These are phyloP conservation scores for Dactylis glomerata DNA, from an alignment of 176 grass and related monocot genomes.

Conservation along the genomic window DNA sequence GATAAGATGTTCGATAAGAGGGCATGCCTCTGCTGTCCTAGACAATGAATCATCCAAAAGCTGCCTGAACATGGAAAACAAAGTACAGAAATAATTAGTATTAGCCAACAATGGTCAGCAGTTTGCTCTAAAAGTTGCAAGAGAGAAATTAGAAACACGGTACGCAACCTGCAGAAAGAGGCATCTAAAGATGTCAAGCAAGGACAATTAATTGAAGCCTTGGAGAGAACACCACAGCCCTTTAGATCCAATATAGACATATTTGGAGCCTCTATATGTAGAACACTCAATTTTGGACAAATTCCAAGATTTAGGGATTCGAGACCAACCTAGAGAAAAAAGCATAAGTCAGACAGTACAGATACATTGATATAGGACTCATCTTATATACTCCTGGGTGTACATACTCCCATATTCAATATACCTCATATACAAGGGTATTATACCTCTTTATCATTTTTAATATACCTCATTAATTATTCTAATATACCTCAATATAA, in stretches of 20 bases:
- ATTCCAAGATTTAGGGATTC: slow-evolving; percentile 94
- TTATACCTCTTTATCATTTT: no score
- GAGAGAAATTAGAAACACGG: background rate
- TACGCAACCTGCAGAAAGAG: slow-evolving; percentile 96
- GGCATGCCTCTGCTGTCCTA: slow-evolving; percentile 54
- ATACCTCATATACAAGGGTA: no score
- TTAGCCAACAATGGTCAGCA: background rate
- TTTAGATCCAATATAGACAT: slow-evolving; percentile 84
- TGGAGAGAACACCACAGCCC: slow-evolving; percentile 83
- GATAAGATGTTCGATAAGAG: slow-evolving; percentile 68
- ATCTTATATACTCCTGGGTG: no score
- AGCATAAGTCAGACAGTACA: slow-evolving; percentile 10
- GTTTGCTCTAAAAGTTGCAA: background rate
- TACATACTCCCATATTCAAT: no score
- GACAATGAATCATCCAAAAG: slow-evolving; percentile 81
- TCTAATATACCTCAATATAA: no score
- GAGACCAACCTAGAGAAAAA: slow-evolving; percentile 81
- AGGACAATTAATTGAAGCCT: slow-evolving; percentile 84
- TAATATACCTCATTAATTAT: no score
- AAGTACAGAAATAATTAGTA: slow-evolving; percentile 14
- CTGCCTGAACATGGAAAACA: slow-evolving; percentile 57
- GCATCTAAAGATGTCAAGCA: slow-evolving; percentile 78
- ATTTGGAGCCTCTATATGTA: slow-evolving; percentile 74
- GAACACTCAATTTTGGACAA: slow-evolving; percentile 76
- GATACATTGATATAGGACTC: slow-evolving; percentile 3